phyloP scores from a whole-genome alignment of 495 filamentous ascomycete genomes.

The Penicillium goetzii region DNA sequence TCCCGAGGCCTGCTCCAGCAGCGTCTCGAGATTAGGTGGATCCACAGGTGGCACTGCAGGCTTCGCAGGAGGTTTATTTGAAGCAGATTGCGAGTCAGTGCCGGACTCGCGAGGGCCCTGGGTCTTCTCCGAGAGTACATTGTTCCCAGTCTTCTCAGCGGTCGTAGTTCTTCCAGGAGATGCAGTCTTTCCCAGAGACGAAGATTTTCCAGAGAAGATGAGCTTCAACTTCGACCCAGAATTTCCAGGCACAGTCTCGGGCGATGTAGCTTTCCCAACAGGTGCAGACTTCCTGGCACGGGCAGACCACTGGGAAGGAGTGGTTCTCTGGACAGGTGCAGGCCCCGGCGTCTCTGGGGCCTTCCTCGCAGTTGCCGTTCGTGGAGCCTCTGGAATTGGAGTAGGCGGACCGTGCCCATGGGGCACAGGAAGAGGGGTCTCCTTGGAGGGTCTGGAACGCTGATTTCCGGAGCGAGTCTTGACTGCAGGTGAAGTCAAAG shows the following conservation, averaged over 20 bases:
- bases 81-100: not conserved
- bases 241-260: not conserved
- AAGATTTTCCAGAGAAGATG: not conserved
- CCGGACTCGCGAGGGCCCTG: not conserved
- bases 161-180: not conserved
- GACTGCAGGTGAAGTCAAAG: not conserved
- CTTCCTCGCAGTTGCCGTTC: not conserved
- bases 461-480: not conserved
- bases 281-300: not conserved
- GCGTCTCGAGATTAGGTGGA: not conserved
- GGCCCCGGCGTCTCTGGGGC: not conserved
- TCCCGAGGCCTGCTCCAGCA: not conserved
- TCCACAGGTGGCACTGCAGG: not conserved
- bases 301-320: not conserved
- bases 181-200: not conserved
- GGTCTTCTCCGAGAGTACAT: not conserved
- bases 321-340: not conserved
- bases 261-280: not conserved
- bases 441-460: not conserved
- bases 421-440: not conserved
- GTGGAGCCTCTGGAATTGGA: not conserved
- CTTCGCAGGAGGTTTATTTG: not conserved
- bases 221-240: not conserved
- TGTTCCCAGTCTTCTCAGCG: not conserved
- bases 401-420: not conserved